Base-by-base conservation (phyloP, 495 filamentous ascomycete genomes). In the Aspergillus nidulans region DNA sequence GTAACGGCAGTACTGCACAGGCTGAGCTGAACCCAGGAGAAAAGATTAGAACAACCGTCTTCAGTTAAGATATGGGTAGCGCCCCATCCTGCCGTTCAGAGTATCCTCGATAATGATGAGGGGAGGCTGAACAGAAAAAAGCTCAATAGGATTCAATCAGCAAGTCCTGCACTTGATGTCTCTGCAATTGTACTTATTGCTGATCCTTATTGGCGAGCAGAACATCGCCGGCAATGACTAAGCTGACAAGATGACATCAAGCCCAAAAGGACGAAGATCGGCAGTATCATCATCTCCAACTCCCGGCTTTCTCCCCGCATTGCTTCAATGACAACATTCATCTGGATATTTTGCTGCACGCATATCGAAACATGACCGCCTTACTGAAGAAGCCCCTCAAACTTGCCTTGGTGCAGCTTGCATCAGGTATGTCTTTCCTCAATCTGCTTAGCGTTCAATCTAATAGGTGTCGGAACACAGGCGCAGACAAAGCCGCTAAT, bases 401-500 rank as follows among this genome's bases (percentile, higher is more conserved):
- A 74, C 75, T 95, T 18, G 88, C 88, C n/a, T 76, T 90, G 63
- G 79, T 94, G 53, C 90, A 95, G 66, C 79, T 95, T 21, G 86
- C 88, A 56, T 83, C 82, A 52, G 88, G 84, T 85, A 61, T 52
- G 36, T 38, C 4, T 52, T 12, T 18, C 34, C n/a, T 28, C 25
- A 19, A 18, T 6, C 20, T 5, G 6, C 16, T 32, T 25, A 25
- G 15, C 12, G 19, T 39, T 32, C 30, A 3, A 50, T 47, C 34
- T 39, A 36, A 39, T 46, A 52, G 19, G 47, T 40, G 4, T 39
- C 28, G 32, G 30, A 30, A 43, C 55, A 18, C 47, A 87, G 87
- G 90, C 59, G 69, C 83, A 61, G 89, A 95, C 75, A 99, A 99
- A 75, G 49, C 84, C 38, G 72, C 76, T 34, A 99, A 99, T 73